These are phyloP conservation scores for Rhynchospora tenuis DNA, from an alignment of 176 grass and related monocot species.

Conservation along the genomic window DNA sequence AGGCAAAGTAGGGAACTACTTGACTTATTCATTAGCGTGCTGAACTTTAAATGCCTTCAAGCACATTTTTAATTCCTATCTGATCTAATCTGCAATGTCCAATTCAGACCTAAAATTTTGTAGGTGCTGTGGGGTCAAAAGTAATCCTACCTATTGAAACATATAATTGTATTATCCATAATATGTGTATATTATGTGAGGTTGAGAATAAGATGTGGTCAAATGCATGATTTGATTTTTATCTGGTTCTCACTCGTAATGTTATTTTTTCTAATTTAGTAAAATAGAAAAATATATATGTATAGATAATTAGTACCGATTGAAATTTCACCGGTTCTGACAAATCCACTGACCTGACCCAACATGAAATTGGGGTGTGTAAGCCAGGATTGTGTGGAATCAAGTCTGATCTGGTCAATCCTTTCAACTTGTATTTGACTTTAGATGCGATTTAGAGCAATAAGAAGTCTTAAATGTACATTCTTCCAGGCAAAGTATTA, in stretches of 20 bases:
- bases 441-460: not conserved
- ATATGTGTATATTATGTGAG: not conserved
- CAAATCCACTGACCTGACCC: not conserved
- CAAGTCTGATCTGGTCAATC: not conserved
- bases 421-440: slow-evolving; percentile 1
- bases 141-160: not conserved
- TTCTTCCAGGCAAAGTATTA: slow-evolving; percentile 1
- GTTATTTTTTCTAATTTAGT: not conserved
- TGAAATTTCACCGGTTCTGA: not conserved
- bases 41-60: not conserved
- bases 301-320: not conserved
- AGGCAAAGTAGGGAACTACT: not conserved
- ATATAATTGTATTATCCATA: not conserved
- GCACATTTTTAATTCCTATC: not conserved
- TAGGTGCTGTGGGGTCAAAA: not conserved
- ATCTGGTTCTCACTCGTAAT: not conserved
- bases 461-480: not conserved
- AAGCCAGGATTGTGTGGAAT: not conserved
- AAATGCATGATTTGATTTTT: not conserved
- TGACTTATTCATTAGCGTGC: not conserved
- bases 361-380: not conserved
- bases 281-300: not conserved
- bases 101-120: not conserved
- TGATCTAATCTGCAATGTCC: not conserved
- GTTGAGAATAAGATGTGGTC: not conserved